phyloP scores from a whole-genome alignment of 2,329 filamentous ascomycete species.

The Microdochium bolleyi region DNA sequence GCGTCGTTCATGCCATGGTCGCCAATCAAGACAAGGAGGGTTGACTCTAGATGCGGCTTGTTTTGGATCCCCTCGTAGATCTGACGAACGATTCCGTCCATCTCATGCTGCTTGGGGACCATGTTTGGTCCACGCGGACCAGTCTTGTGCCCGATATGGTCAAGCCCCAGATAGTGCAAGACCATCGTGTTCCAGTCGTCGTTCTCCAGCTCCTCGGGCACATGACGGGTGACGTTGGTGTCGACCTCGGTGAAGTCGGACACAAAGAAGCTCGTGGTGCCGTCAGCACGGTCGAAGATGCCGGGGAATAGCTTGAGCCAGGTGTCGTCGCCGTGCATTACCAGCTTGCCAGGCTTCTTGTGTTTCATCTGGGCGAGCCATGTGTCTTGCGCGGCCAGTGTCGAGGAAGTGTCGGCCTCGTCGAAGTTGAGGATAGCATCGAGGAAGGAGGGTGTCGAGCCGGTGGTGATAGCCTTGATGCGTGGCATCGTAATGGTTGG shows the following conservation, averaged over 20 bases:
- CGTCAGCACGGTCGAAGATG: constrained; percentile 80
- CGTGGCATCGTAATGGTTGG: constrained; percentile 98
- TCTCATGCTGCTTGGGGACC: constrained; percentile 86
- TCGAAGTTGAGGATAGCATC: constrained; percentile 96
- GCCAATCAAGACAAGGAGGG: constrained; percentile 78
- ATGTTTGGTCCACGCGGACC: constrained; percentile 85
- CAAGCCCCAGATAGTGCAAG: constrained; percentile 88
- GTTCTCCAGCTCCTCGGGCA: constrained; percentile 65
- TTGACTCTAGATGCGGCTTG: constrained; percentile 63
- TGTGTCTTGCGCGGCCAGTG: constrained; percentile 80
- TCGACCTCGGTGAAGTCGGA: constrained; percentile 98
- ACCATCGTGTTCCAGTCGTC: constrained; percentile 90
- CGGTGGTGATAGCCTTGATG: constrained; percentile 94
- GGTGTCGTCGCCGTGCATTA: constrained; percentile 97
- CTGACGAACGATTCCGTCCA: constrained; percentile 73
- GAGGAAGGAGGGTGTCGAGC: constrained; percentile 95
- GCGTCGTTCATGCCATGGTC: constrained; percentile 99
- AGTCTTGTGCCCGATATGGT: constrained; percentile 96
- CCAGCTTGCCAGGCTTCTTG: constrained; percentile 61
- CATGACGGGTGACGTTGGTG: constrained; percentile 89
- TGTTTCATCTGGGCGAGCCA: constrained; percentile 92
- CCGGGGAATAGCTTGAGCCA: constrained; percentile 95
- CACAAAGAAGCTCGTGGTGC: constrained; percentile 97
- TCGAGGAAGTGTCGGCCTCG: constrained; percentile 86
- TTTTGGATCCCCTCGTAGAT: constrained; percentile 72